Base-by-base conservation (phyloP, 495 filamentous ascomycete genomes). In the Cercophora samala region DNA sequence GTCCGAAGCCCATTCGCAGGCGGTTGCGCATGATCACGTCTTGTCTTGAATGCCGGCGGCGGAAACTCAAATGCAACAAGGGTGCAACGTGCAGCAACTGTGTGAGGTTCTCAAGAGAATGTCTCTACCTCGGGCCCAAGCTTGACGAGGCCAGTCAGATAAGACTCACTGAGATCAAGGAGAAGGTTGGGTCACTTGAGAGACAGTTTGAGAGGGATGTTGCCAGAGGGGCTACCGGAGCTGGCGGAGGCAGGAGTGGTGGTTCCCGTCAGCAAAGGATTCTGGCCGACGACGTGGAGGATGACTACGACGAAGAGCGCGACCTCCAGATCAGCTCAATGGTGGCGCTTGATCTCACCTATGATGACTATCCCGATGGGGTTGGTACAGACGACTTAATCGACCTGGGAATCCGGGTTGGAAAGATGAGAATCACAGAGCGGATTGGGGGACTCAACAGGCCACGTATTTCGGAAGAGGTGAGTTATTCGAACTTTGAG, bases 31-130 rank as follows among this genome's bases (percentile, higher is more conserved):
- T 88, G 81, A 90, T 91, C 66, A 88, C 84, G 32, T 87, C 85
- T 9, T 90, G 88, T 74, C 77, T 89, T 59, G 88, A 91, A 75
- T 95, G 91, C 72, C 86, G 90, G 29, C 85, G 87, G 52, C 86
- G 91, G 58, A 95, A 95, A 77, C 83, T 92, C 59, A 90, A 90
- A 74, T 95, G 91, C 77, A 88, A 91, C 79, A 93, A 91, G 77
- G 78, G 78, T 22, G 83, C 86, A 63, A 90, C 91, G 56, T 94
- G 91, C 71, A 83, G 81, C 65, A 91, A 90, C 74, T 93, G 91
- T 74, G 73, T 77, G 46, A 87, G 87, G 62, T 83, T 85, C 65
- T 73, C 74, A 3, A 82, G 89, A 25, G 82, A 88, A 32, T 93
- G 91, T 70, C 77, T 91, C 13, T 91, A 89, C 68, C 76, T 91